Conservation (phyloP, 768 basidiomycete genomes). For the Russula dissimulans region DNA sequence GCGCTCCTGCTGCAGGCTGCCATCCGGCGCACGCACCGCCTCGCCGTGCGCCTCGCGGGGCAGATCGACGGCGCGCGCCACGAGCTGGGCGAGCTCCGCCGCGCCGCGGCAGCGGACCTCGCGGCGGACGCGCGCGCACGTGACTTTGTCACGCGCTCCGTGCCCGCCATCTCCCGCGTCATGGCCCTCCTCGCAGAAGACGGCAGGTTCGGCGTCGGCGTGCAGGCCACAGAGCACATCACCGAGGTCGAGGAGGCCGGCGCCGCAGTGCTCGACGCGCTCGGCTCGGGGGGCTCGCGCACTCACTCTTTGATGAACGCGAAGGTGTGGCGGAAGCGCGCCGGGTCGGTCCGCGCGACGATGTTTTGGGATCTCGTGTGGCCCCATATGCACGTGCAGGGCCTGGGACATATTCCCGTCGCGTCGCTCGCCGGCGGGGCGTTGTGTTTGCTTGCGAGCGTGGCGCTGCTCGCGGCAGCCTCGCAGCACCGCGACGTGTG, state of each 20-base stretch:
- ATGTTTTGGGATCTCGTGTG: neutral
- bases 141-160: neutral
- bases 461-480: constrained; percentile 2
- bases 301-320: too few species aligned
- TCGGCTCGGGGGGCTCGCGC: neutral
- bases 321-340: too few species aligned
- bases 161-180: neutral
- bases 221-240: neutral
- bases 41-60: neutral
- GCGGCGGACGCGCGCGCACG: neutral
- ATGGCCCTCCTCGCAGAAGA: constrained; percentile 5
- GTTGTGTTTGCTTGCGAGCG: constrained; percentile 6
- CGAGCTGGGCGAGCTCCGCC: neutral
- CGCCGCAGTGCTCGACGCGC: neutral
- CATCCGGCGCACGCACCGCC: constrained; percentile 8
- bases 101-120: neutral
- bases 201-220: neutral
- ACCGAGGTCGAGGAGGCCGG: neutral
- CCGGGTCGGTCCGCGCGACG: neutral
- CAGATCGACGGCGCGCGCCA: constrained; percentile 15
- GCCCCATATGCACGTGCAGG: neutral
- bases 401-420: constrained; percentile 3
- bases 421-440: constrained; percentile 1
- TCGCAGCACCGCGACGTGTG: constrained; percentile 5
- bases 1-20: constrained; percentile 7